Evolutionary conservation across 352 stramenopile genomes (phyloP).

Genomic region (Pythium phragmitis): DNA sequence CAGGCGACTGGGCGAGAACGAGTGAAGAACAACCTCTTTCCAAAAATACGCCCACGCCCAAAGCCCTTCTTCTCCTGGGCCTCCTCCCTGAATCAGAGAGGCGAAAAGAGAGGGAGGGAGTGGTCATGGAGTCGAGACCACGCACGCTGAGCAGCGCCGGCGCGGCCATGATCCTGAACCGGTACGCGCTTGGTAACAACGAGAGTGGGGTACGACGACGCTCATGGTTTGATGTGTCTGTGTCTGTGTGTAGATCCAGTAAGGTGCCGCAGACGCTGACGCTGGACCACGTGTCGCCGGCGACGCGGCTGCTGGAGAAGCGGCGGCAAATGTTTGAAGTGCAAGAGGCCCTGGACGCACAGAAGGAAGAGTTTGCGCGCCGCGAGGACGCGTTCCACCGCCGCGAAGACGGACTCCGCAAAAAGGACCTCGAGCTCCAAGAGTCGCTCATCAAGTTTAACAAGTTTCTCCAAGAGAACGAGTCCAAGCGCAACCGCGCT

Average conservation of each 20-base stretch:
- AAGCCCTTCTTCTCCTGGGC: not conserved
- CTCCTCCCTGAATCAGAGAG: not conserved
- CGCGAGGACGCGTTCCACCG: slow-evolving; percentile 91
- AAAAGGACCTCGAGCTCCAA: slow-evolving; percentile 94
- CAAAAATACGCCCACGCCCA: slow-evolving; percentile 6
- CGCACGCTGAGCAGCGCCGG: slow-evolving; percentile 59
- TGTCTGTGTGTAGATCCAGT: slow-evolving; percentile 7
- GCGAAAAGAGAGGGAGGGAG: not conserved
- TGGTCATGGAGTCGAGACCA: slow-evolving; percentile 48
- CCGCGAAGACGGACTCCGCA: slow-evolving; percentile 91
- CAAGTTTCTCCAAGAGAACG: slow-evolving; percentile 94
- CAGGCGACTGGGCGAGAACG: too few relatives aligned
- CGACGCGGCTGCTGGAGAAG: slow-evolving; percentile 93
- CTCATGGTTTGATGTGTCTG: too few relatives aligned
- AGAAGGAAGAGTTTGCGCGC: slow-evolving; percentile 93
- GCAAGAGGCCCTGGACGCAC: slow-evolving; percentile 91
- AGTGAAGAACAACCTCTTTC: not conserved
- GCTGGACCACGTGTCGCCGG: slow-evolving; percentile 92
- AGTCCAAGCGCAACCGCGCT: slow-evolving; percentile 92
- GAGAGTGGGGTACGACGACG: too few relatives aligned
- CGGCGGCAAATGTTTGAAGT: slow-evolving; percentile 95
- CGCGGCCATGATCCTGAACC: slow-evolving; percentile 69
- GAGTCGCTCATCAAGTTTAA: slow-evolving; percentile 97
- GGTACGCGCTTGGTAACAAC: slow-evolving; percentile 24
- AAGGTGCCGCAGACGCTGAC: slow-evolving; percentile 89